Base-by-base conservation (phyloP, 1,284 basidiomycete species). In the Irpex lacteus region DNA sequence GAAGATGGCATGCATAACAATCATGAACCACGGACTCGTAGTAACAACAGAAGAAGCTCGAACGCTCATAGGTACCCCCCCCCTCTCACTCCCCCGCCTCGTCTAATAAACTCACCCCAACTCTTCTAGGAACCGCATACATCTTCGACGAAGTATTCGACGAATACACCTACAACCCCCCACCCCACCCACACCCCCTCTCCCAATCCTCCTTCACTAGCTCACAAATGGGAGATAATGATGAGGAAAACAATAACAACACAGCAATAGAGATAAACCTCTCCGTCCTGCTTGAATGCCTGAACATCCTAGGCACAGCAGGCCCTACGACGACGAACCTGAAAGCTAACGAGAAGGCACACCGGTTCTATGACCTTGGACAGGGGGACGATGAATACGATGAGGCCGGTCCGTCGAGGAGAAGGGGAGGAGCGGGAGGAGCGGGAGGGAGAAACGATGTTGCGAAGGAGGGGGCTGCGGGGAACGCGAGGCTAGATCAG, bases 221-320 rank as follows among this genome's bases (percentile, higher is more conserved):
- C 2, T 68, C 70, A 18, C 73, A 79, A 49, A 71, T 76, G 32
- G 77, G 76, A 19, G 65, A 71, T 6, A 65, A 66, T 19, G 70
- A 53, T 37, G 56, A 26, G 26, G 26, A 3, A 26, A 26, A 26
- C 26, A 26, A 26, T 3, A 26, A 63, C 63, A 73, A 63, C 36
- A 84, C 81, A 6, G 82, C 84, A 0, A 95, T 98, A 71, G 94
- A 96, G 73, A 82, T 98, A 63, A 90, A 90, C 3, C 84, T 98
- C 37, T 85, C 88, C 71, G 90, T 89, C 0, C 78, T 97, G 62
- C 84, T 97, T 63, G 94, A 96, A 70, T 96, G 94, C 70, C 82
- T 98, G 52, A 95, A 96, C 74, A 89, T 98, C 63, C 98, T 96
- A 71, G 95, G 96, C 9, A 93, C 94, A 5, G 92, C 92, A 1